Percentiles rank a stretch among this genome's conserved stretches.
Evolutionary conservation across 495 filamentous ascomycete genomes (phyloP).

Genomic region (Neurospora sp.): DNA sequence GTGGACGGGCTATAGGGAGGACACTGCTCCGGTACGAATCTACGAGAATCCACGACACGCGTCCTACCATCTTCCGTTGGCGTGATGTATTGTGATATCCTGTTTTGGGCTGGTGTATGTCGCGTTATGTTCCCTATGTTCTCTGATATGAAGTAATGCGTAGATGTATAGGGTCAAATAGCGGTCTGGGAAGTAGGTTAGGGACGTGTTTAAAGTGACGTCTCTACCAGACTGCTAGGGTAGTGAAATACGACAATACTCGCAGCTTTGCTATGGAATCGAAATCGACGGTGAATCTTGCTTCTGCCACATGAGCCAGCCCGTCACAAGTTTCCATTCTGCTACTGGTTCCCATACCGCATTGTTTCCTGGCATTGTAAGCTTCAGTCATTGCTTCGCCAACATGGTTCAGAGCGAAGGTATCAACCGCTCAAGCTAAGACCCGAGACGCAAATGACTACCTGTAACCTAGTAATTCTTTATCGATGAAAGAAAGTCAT

Average conservation of each 20-base stretch:
- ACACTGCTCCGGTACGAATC: conserved; percentile 44
- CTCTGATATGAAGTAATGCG: not conserved
- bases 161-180: not conserved
- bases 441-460: not conserved
- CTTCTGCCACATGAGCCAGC: not conserved
- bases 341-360: not conserved
- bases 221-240: not conserved
- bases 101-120: not conserved
- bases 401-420: not conserved
- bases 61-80: conserved; percentile 1
- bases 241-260: not conserved
- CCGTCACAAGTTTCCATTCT: not conserved
- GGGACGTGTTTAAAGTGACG: not conserved
- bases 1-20: conserved; percentile 26
- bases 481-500: not conserved
- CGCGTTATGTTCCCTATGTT: not conserved
- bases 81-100: conserved; percentile 1
- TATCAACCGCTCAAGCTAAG: not conserved
- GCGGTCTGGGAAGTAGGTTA: not conserved
- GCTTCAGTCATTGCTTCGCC: not conserved
- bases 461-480: not conserved
- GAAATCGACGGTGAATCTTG: not conserved
- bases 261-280: not conserved
- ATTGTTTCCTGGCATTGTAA: not conserved
- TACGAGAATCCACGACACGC: conserved; percentile 37